Evolutionary conservation across 2,329 filamentous ascomycete genomes (phyloP), one percentile per base, ranked within the genome.

Genomic region (Endoconidiophora polonica): DNA sequence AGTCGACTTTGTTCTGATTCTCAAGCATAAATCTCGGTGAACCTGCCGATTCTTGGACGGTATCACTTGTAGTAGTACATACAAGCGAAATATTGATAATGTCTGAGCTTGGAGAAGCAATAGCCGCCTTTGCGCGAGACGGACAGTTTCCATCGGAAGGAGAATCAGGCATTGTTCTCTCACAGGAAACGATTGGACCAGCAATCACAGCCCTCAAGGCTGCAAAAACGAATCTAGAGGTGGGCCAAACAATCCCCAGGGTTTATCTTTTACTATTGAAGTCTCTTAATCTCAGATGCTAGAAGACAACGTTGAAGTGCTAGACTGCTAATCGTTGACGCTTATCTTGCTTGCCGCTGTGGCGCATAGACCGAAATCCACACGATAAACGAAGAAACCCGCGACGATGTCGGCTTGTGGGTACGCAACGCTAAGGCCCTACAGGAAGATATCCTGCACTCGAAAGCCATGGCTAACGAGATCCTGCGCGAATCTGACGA

Each of bases 371-470:
- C 73, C 53, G 80, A 93, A 58, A 82, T 96, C 52, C 81, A 80
- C 56, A 64, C 69, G 20, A 76, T 91, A 54, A 93, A 88, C 63
- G 76, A 79, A 59, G 79, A 86, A 56, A 83, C 79, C 16, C 83
- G 81, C 51, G 76, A 80, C 38, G 83, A 93, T 59, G 82, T 94
- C 46, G 83, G 86, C 60, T 76, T 80, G 47, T 96, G 90, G 90
- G 84, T 93, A 51, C 68, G 72, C 47, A 86, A 91, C 62, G 86
- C 88, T 44, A 86, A 86, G 63, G 77, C 81, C 48, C 74, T 95
- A 5, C 86, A 94, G 62, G 76, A 81, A 54, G 90, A 95, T 60
- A 90, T 95, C 56, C 77, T 85, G 58, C 76, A 77, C 44, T 90
- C 86, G 22, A 81, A 86, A 58, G 73, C 76, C 14, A 79, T 87